Conservation (phyloP, 768 basidiomycete species). For the Trametes maxima region DNA sequence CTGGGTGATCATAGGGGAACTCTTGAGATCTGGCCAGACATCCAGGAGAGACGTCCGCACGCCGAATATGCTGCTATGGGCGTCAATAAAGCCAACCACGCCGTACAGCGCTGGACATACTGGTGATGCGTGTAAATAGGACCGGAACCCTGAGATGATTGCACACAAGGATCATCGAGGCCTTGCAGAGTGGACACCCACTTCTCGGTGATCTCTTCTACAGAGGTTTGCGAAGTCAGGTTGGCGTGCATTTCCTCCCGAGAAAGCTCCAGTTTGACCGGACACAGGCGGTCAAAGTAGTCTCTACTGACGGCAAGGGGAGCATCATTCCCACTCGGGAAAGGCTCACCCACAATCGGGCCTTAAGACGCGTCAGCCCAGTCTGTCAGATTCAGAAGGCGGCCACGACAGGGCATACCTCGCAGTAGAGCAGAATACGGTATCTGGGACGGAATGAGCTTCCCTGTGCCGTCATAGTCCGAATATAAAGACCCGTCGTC, state of each 20-base stretch:
- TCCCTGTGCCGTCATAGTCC: conserved; percentile 45
- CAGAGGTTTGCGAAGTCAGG: conserved; percentile 1
- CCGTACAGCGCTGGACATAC: not conserved
- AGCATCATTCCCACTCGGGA: not conserved
- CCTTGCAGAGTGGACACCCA: not conserved
- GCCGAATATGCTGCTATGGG: conserved; percentile 22
- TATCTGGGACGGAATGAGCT: conserved; percentile 51
- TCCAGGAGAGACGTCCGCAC: conserved; percentile 17
- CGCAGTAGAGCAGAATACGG: conserved; percentile 54
- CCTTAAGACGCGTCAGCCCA: not conserved
- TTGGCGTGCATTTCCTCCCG: not conserved
- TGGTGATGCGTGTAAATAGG: conserved; percentile 15
- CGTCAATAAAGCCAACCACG: not conserved
- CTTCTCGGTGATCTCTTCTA: conserved; percentile 1
- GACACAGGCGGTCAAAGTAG: conserved; percentile 19
- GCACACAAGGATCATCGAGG: conserved; percentile 7
- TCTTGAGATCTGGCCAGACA: conserved; percentile 43
- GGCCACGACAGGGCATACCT: conserved; percentile 36
- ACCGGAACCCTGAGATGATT: conserved; percentile 4
- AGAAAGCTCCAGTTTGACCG: not conserved
- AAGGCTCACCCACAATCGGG: conserved; percentile 13
- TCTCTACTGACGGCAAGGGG: conserved; percentile 12
- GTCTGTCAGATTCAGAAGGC: not conserved
- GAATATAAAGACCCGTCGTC: conserved; percentile 40
- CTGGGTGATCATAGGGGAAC: conserved; percentile 49